Evolutionary conservation across 2,329 filamentous ascomycete species (phyloP).

Genomic region (Talaromyces sp.): DNA sequence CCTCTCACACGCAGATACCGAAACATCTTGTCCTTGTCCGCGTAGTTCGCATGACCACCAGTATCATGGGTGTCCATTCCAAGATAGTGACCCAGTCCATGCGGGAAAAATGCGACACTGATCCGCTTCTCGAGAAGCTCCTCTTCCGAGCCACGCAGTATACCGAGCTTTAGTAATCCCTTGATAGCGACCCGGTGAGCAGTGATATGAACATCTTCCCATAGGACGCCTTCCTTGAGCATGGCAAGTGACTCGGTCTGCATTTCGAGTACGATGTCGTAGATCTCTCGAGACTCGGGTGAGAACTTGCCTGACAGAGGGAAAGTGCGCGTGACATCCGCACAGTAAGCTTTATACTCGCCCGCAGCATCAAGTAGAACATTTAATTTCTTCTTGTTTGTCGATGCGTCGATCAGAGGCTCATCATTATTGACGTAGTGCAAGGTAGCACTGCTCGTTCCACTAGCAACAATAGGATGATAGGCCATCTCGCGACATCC

Average conservation of each 20-base stretch:
- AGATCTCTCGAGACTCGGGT: constrained; percentile 67
- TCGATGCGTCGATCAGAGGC: constrained; percentile 54
- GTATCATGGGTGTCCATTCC: constrained; percentile 92
- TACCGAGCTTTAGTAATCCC: constrained; percentile 67
- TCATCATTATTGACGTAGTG: constrained; percentile 84
- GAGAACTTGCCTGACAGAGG: constrained; percentile 71
- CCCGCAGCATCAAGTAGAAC: constrained; percentile 84
- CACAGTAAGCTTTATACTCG: constrained; percentile 81
- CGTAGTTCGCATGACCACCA: constrained; percentile 72
- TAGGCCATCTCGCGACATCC: constrained; percentile 80
- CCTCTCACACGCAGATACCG: constrained; percentile 79
- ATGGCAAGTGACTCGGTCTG: constrained; percentile 69
- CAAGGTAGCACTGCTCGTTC: constrained; percentile 75
- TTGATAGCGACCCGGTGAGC: constrained; percentile 70
- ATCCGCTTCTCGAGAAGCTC: constrained; percentile 75
- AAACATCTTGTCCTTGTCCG: constrained; percentile 80
- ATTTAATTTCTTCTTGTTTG: constrained; percentile 55
- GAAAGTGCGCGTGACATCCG: constrained; percentile 85
- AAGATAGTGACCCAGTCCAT: constrained; percentile 85
- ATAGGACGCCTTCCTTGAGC: constrained; percentile 66
- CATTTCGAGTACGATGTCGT: constrained; percentile 76
- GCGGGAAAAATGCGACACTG: constrained; percentile 88
- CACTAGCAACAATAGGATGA: constrained; percentile 80
- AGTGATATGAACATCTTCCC: constrained; percentile 67
- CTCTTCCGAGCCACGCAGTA: constrained; percentile 63